These are phyloP conservation scores for Actinidia polygama DNA, from an alignment of 179 eudicot species.

Conservation along the genomic window DNA sequence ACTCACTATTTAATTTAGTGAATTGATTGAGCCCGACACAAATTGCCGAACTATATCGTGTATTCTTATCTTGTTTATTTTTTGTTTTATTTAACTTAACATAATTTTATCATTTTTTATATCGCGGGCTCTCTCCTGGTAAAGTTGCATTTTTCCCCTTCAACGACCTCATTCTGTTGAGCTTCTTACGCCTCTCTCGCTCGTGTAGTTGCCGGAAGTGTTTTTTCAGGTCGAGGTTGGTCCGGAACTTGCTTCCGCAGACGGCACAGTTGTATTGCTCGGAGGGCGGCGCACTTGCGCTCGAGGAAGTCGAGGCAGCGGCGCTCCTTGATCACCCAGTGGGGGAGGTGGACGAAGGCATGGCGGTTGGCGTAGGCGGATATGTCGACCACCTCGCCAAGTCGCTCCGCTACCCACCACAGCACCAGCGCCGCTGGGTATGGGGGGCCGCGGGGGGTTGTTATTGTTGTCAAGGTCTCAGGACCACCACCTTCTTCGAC, in stretches of 20 bases:
- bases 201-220: constrained; percentile 85
- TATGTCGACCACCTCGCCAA: constrained; percentile 74
- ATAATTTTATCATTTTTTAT: no score
- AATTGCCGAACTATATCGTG: no score
- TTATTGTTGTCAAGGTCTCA: constrained; percentile 98
- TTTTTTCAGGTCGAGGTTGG: constrained; percentile 74
- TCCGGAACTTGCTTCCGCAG: constrained; percentile 85
- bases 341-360: constrained; percentile 85
- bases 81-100: no score
- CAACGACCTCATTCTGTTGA: constrained; percentile 72
- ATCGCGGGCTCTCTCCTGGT: no score
- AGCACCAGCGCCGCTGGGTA: constrained; percentile 66
- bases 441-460: constrained; percentile 91
- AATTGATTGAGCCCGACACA: no score
- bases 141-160: constrained; percentile 85
- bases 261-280: constrained; percentile 69
- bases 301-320: constrained; percentile 64
- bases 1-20: no score
- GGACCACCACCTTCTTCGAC: constrained; percentile 68
- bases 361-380: constrained; percentile 95
- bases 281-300: constrained; percentile 41
- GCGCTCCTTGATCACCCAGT: constrained; percentile 67
- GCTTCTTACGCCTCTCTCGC: constrained; percentile 84
- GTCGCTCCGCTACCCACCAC: constrained; percentile 43
- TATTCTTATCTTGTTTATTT: no score